Percentiles rank a stretch among this genome's conserved stretches.
These are phyloP conservation scores for Macroventuria anomochaeta DNA, from an alignment of 2,329 filamentous ascomycete species.

Conservation along the genomic window DNA sequence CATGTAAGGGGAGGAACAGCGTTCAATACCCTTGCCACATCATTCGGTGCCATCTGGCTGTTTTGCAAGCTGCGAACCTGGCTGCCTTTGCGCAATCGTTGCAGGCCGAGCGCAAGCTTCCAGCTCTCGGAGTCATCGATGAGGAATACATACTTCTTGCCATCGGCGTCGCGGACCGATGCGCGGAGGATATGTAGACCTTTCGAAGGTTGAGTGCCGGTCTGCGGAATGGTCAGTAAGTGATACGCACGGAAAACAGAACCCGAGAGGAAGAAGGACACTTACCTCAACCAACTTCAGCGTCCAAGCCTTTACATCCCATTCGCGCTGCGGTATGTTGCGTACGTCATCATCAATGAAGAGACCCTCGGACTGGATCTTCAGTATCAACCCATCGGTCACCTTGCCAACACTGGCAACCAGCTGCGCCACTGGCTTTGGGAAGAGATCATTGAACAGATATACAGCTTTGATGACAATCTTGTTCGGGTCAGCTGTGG, in stretches of 20 bases:
- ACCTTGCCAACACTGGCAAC: slow-evolving; percentile 83
- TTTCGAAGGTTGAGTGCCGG: slow-evolving; percentile 54
- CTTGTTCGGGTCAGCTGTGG: slow-evolving; percentile 91
- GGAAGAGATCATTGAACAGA: slow-evolving; percentile 86
- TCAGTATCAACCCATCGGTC: slow-evolving; percentile 89
- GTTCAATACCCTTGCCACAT: slow-evolving; percentile 50
- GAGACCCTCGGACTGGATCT: slow-evolving; percentile 90
- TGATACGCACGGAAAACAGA: background rate
- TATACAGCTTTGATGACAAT: slow-evolving; percentile 95
- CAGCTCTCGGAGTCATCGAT: slow-evolving; percentile 65
- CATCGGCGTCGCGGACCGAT: slow-evolving; percentile 64
- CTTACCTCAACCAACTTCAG: slow-evolving; percentile 81
- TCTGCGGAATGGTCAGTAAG: slow-evolving; percentile 40
- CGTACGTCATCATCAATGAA: slow-evolving; percentile 97
- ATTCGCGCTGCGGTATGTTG: slow-evolving; percentile 90
- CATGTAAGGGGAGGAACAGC: slow-evolving; percentile 33
- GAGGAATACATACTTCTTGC: slow-evolving; percentile 68
- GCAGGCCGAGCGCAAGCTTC: slow-evolving; percentile 67
- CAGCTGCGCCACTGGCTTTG: slow-evolving; percentile 89
- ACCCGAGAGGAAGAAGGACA: background rate
- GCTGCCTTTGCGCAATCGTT: slow-evolving; percentile 62
- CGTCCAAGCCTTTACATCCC: slow-evolving; percentile 98
- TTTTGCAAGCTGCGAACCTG: slow-evolving; percentile 63
- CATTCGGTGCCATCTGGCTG: slow-evolving; percentile 57
- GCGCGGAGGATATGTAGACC: slow-evolving; percentile 62